Base-by-base conservation (phyloP, 495 filamentous ascomycete genomes). In the Astrothelium subdiscretum region DNA sequence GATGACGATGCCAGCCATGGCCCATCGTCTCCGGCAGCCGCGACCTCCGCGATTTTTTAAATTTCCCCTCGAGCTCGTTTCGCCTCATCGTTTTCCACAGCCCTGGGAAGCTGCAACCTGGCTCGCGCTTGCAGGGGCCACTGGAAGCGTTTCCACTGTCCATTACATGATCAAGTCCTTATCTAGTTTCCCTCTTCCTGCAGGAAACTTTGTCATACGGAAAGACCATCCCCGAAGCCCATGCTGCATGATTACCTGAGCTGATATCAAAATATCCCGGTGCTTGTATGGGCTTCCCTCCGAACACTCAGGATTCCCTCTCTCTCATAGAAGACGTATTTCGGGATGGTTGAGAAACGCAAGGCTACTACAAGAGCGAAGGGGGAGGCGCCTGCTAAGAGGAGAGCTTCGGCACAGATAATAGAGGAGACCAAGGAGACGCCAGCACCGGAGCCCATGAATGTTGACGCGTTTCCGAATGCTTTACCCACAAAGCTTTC, bases 401-500 rank as follows among this genome's bases (percentile, higher is more conserved):
- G 44, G 44, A 57, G 61, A 59, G 32, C 59, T 42, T 24, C 62
- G n/a, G 52, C 58, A 18, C 48, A 27, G 48, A 54, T 54, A 54
- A 29, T 29, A 29, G 48, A 54, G 24, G 48, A 54, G 5, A 24
- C 26, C 59, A 51, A 51, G 38, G 59, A 61, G 3, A 57, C 31
- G 11, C 43, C 44, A 12, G 35, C 15, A 24, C 54, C 31, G 27
- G 54, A 32, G 61, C 52, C 43, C 1, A 13, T 32, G 3, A 54
- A 0, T 11, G 20, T 54, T 8, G 20, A 54, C 11, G 0, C 24
- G 8, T 5, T 29, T 10, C 5, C 35, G 75, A 79, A 38, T 77
- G 83, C 81, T 31, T 75, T 87, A 57, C 82, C 92, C 12, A 80
- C 83, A 6, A 88, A 81, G 63, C 69, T 86, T 27, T 78, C 78